Evolutionary conservation across 2,329 filamentous ascomycete genomes (phyloP).

Genomic region (Fusarium duplospermum): DNA sequence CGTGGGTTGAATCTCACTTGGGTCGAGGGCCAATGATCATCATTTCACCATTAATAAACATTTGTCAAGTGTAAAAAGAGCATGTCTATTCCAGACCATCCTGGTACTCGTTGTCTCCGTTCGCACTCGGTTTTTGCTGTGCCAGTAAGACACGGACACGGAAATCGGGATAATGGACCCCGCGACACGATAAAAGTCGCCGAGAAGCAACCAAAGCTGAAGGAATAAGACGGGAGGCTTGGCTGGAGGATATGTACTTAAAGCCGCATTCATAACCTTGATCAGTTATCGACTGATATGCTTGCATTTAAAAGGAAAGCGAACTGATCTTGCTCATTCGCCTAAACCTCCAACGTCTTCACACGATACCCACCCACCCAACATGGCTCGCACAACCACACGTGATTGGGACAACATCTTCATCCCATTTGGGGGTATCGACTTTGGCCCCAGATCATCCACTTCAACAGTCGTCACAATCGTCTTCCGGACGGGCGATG

Average conservation of each 20-base stretch:
- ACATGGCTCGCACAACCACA: conserved; percentile 20
- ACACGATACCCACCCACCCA: background rate
- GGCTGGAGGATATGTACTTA: background rate
- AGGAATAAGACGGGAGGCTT: background rate
- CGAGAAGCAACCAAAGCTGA: background rate
- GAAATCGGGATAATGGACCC: background rate
- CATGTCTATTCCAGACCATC: background rate
- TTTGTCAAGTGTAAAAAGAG: no score
- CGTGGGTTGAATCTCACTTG: background rate
- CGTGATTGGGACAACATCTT: conserved; percentile 17
- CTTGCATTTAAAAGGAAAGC: background rate
- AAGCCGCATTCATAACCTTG: background rate
- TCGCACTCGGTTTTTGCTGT: background rate
- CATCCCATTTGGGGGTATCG: conserved; percentile 16
- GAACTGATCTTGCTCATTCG: background rate
- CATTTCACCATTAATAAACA: background rate
- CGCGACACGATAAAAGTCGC: conserved; percentile 8
- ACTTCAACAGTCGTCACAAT: conserved; percentile 10
- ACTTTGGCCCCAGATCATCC: conserved; percentile 6
- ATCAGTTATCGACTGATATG: background rate
- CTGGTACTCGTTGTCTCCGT: background rate
- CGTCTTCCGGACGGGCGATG: conserved; percentile 14
- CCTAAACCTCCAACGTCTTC: background rate
- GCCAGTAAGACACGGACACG: background rate
- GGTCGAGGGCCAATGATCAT: background rate